Percentiles rank a stretch among this genome's conserved stretches.
Conservation (phyloP, 495 filamentous ascomycete species). For the Neurospora sp. region DNA sequence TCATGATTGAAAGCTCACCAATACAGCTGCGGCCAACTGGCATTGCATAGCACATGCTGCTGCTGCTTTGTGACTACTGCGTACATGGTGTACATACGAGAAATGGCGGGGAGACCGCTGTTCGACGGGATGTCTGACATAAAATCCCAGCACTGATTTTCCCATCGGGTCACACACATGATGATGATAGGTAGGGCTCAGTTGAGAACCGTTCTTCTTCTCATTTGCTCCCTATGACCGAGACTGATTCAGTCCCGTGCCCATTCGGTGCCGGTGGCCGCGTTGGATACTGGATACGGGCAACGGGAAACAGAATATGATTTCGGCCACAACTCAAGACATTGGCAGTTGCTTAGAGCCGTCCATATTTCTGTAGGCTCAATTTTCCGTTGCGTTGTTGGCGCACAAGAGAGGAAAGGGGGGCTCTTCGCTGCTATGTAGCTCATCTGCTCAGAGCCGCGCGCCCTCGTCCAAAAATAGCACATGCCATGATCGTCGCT, state of each 20-base stretch:
- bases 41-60: background rate
- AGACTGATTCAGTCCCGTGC: background rate
- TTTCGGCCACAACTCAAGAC: background rate
- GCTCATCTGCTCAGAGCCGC: background rate
- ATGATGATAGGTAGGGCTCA: background rate
- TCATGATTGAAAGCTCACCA: background rate
- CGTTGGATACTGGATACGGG: background rate
- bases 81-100: background rate
- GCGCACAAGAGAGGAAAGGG: background rate
- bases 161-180: background rate
- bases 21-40: background rate
- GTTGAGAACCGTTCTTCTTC: background rate
- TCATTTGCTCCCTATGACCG: background rate
- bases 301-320: background rate
- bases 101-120: background rate
- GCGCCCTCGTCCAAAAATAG: background rate
- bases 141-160: background rate
- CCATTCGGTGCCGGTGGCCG: background rate
- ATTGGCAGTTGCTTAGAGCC: background rate
- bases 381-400: background rate
- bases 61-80: background rate
- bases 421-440: background rate
- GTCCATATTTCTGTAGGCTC: background rate
- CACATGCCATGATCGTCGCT: background rate
- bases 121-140: background rate